Evolutionary conservation across 2,329 filamentous ascomycete genomes (phyloP), one percentile per base, ranked within the genome.

Genomic region (Sphaceloma murrayae): DNA sequence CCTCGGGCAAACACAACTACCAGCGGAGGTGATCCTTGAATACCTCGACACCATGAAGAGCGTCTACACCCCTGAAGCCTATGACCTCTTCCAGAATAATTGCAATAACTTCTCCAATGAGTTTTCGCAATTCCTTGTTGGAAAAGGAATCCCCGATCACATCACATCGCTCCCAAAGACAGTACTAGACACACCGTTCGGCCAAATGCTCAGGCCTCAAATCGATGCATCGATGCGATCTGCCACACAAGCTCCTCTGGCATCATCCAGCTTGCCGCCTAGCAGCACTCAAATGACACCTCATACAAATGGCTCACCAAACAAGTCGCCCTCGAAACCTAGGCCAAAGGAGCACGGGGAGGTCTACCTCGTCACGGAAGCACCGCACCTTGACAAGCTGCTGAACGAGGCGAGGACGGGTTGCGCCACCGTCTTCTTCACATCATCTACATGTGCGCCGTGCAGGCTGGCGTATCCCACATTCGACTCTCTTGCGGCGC

Each of bases 81-180:
- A 96, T 57, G 86, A 95, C 58, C 67, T 95, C 4, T 94, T 85
- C 67, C 54, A 75, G 19, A 87, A 95, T 63, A 98, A 98, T 60
- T 96, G 89, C 68, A 98, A 96, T 67, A 95, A 95, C 62, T 98
- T 96, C 63, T 85, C 84, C 3, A 89, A 96, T 57, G 87, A 94
- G 49, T 80, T 96, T 52, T 71, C 85, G 50, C 91, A 85, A 62
- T 96, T 96, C 51, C 69, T 96, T 0, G 69, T 95, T 1, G 89
- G 91, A 16, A 83, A 80, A 53, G 84, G 85, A 2, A 96, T 96
- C 48, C 91, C 91, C 0, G 74, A 80, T 1, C 80, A 94, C 55
- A 96, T 98, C 52, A 75, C 77, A 21, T 85, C 81, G 52, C 79
- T 96, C 58, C 89, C 89, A 0, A 74, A 87, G 56, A 82, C 80